Percentiles rank a stretch among this genome's conserved stretches.
phyloP scores from a whole-genome alignment of 768 basidiomycete genomes.

The Coprinellus micaceus region DNA sequence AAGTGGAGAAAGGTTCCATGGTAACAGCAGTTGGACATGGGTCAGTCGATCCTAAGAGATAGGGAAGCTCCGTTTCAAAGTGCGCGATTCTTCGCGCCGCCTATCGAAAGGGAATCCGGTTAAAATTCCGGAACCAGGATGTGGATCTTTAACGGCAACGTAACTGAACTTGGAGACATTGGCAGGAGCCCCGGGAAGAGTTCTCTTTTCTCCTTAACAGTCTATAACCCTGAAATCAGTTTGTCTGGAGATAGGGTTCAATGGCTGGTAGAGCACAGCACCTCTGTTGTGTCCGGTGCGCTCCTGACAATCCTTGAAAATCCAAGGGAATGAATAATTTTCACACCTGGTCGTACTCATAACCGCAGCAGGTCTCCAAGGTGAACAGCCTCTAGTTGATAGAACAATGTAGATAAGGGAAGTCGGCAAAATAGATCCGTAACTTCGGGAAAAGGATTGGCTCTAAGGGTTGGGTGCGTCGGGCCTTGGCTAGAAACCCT shows the following conservation, averaged over 20 bases:
- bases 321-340: constrained; percentile 69
- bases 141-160: constrained; percentile 67
- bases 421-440: constrained; percentile 74
- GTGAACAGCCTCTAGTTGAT: constrained; percentile 80
- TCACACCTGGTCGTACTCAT: constrained; percentile 73
- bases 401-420: constrained; percentile 80
- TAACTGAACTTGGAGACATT: constrained; percentile 60
- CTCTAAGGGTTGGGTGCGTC: constrained; percentile 41
- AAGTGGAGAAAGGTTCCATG: constrained; percentile 88
- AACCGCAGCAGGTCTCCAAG: constrained; percentile 80
- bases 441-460: constrained; percentile 77
- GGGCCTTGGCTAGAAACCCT: constrained; percentile 30
- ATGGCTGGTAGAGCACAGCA: constrained; percentile 70
- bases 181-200: constrained; percentile 73
- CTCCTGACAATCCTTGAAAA: constrained; percentile 70
- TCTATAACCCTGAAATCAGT: constrained; percentile 69
- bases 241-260: constrained; percentile 72
- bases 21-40: constrained; percentile 85
- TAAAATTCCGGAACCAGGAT: constrained; percentile 76
- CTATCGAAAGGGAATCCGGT: constrained; percentile 78
- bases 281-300: constrained; percentile 69
- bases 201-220: constrained; percentile 78
- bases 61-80: constrained; percentile 74
- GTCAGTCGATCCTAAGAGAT: constrained; percentile 82
- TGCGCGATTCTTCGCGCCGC: constrained; percentile 56